These are phyloP conservation scores for Cladorrhinum sp. DNA, from an alignment of 2,329 filamentous ascomycete genomes.

Conservation along the genomic window DNA sequence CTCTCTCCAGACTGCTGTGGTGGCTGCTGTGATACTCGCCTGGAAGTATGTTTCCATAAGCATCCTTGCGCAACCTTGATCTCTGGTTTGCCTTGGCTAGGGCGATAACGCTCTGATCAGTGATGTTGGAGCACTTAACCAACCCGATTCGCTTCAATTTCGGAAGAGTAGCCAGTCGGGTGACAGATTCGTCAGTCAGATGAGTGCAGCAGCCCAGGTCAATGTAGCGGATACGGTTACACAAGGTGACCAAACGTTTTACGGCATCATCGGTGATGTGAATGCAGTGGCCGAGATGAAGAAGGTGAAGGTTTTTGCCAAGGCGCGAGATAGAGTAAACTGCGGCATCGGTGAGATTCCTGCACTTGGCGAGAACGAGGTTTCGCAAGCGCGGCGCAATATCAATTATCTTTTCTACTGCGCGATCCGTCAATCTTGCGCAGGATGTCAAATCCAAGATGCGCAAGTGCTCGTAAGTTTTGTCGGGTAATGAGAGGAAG, in stretches of 20 bases:
- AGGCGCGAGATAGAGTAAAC: slow-evolving; percentile 84
- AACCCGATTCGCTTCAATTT: slow-evolving; percentile 93
- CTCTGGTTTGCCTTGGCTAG: slow-evolving; percentile 69
- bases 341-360: slow-evolving; percentile 84
- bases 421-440: slow-evolving; percentile 75
- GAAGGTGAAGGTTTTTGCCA: slow-evolving; percentile 94
- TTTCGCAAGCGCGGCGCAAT: slow-evolving; percentile 87
- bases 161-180: slow-evolving; percentile 77
- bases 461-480: slow-evolving; percentile 79
- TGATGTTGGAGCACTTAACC: slow-evolving; percentile 90
- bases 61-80: slow-evolving; percentile 47
- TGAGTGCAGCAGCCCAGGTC: slow-evolving; percentile 92
- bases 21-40: slow-evolving; percentile 52
- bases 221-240: slow-evolving; percentile 95
- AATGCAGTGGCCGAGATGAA: slow-evolving; percentile 90
- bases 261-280: slow-evolving; percentile 90
- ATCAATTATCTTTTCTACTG: slow-evolving; percentile 82
- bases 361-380: slow-evolving; percentile 90
- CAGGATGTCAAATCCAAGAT: slow-evolving; percentile 95
- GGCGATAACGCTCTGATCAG: slow-evolving; percentile 82
- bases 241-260: slow-evolving; percentile 75
- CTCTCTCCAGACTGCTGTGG: slow-evolving; percentile 74
- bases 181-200: slow-evolving; percentile 84
- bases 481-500: slow-evolving; percentile 69
- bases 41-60: slow-evolving; percentile 42